These are phyloP conservation scores for Jackrogersella minutella DNA, from an alignment of 495 filamentous ascomycete species.

Conservation along the genomic window DNA sequence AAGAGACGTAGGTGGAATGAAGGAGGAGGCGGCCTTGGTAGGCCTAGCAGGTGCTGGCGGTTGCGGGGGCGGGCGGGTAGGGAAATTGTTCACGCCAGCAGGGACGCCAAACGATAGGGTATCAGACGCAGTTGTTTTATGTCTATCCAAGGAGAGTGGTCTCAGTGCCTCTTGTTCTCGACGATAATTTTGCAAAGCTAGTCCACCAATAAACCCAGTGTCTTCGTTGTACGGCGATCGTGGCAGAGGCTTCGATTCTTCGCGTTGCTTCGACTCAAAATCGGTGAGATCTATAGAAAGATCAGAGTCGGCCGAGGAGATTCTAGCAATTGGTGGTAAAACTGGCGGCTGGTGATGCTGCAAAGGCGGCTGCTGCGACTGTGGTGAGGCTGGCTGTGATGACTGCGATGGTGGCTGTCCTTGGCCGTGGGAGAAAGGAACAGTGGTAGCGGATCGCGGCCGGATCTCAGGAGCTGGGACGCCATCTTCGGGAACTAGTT, in stretches of 20 bases:
- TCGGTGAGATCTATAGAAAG: constrained; percentile 22
- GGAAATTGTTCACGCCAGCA: constrained; percentile 9
- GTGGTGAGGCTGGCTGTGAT: constrained; percentile 12
- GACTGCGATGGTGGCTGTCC: constrained; percentile 35
- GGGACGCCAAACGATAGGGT: constrained; percentile 27
- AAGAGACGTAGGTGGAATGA: constrained; percentile 49
- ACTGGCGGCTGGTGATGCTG: constrained; percentile 47
- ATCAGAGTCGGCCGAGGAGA: constrained; percentile 52
- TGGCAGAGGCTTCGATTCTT: constrained; percentile 43
- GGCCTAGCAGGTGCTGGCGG: constrained; percentile 36
- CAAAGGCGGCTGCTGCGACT: constrained; percentile 16
- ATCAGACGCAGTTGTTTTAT: constrained; percentile 33
- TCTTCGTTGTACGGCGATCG: constrained; percentile 41
- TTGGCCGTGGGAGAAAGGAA: constrained; percentile 39
- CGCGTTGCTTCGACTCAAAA: constrained; percentile 35
- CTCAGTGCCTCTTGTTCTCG: constrained; percentile 39
- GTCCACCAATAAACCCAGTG: constrained; percentile 52
- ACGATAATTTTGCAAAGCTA: constrained; percentile 51
- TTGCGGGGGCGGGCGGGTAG: constrained; percentile 23
- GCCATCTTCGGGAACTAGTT: constrained; percentile 48
- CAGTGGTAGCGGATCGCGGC: constrained; percentile 50
- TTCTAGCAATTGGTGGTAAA: constrained; percentile 56
- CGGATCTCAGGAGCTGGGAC: constrained; percentile 50
- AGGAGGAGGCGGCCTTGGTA: constrained; percentile 48
- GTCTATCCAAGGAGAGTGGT: constrained; percentile 31